Evolutionary conservation across 495 filamentous ascomycete species (phyloP).

Genomic region (Letharia columbiana): DNA sequence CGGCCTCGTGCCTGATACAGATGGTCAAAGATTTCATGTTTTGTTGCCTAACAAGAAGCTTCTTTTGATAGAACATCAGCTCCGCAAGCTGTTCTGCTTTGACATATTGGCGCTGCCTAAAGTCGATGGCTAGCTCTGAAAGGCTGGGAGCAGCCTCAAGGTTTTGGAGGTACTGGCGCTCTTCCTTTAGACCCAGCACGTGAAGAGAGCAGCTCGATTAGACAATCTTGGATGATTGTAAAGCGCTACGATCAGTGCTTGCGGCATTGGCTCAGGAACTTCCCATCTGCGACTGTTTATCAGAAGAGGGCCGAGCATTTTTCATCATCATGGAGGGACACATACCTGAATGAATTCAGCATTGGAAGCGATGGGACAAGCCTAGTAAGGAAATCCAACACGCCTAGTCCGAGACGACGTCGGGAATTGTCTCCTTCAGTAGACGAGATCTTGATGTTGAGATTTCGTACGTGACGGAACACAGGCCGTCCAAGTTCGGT

Average conservation of each 20-base stretch:
- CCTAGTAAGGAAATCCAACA: not conserved
- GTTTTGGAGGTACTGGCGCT: not conserved
- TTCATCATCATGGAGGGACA: not conserved
- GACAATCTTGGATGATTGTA: constrained; percentile 2
- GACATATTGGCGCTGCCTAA: not conserved
- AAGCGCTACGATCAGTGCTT: not conserved
- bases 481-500: not conserved
- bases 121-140: constrained; percentile 1
- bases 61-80: not conserved
- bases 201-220: constrained; percentile 8
- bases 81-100: not conserved
- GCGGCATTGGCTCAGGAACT: constrained; percentile 6
- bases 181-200: not conserved
- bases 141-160: not conserved
- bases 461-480: not conserved
- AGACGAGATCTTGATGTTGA: constrained; percentile 2
- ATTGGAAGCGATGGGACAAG: not conserved
- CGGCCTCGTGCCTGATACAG: not conserved
- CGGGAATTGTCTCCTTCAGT: not conserved
- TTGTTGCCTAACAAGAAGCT: not conserved
- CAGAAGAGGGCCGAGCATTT: not conserved
- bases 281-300: not conserved
- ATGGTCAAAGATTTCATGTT: not conserved
- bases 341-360: not conserved
- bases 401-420: constrained; percentile 3